phyloP scores from a whole-genome alignment of 2,329 filamentous ascomycete species.

The Cladophialophora immunda region DNA sequence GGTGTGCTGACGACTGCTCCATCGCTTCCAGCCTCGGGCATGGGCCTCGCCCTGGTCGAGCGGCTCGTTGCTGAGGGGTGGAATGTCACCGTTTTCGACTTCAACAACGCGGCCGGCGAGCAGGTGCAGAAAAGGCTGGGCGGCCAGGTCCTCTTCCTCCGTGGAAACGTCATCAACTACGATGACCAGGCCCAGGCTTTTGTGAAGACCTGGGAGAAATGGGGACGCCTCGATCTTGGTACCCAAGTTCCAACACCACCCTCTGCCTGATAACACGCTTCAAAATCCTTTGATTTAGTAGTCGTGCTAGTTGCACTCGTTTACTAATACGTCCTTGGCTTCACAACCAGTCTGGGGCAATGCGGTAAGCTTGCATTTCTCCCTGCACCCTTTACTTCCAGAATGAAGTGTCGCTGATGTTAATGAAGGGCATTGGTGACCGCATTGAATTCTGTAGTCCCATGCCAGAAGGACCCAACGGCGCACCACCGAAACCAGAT shows the following conservation, averaged over 20 bases:
- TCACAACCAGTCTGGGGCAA: too few species aligned
- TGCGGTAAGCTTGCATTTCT: too few species aligned
- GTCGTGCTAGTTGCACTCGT: too few species aligned
- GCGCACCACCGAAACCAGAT: not conserved
- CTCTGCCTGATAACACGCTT: too few species aligned
- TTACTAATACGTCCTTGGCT: too few species aligned
- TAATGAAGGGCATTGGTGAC: not conserved
- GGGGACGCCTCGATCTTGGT: not conserved
- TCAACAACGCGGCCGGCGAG: not conserved
- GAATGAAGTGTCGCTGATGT: not conserved
- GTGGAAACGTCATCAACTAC: not conserved
- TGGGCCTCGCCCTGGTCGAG: not conserved
- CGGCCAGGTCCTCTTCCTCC: not conserved
- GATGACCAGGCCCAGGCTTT: not conserved
- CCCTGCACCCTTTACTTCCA: too few species aligned
- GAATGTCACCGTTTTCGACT: not conserved
- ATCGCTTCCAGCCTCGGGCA: not conserved
- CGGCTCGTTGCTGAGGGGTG: not conserved
- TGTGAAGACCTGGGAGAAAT: not conserved
- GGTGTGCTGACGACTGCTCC: too few species aligned
- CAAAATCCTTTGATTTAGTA: too few species aligned
- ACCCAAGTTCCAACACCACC: too few species aligned
- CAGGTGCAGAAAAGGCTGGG: not conserved
- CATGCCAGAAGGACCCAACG: not conserved
- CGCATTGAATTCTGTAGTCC: not conserved